These are phyloP conservation scores for Eucalyptus pauciflora DNA, from an alignment of 345 rosid species.

Conservation along the genomic window DNA sequence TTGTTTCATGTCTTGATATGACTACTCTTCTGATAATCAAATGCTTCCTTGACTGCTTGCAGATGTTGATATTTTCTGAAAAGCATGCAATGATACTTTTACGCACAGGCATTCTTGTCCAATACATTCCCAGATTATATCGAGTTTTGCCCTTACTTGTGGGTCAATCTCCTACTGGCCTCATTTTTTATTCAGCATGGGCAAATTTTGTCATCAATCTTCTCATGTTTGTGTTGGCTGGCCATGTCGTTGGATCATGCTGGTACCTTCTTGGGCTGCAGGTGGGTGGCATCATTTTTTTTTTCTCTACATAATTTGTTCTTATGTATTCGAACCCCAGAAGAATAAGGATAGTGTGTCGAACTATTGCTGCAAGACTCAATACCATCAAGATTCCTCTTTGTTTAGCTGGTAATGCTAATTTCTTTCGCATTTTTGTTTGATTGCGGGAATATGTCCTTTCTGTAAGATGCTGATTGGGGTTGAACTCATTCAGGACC, in stretches of 20 bases:
- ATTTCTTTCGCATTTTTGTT: no score
- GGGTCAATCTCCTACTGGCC: slow-evolving; percentile 60
- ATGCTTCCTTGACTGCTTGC: neutral
- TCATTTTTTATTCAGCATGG: slow-evolving; percentile 80
- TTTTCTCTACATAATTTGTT: neutral
- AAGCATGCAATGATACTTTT: slow-evolving; percentile 31
- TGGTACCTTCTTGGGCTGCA: slow-evolving; percentile 88
- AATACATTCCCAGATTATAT: slow-evolving; percentile 60
- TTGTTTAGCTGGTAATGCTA: neutral
- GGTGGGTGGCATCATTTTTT: slow-evolving; percentile 12
- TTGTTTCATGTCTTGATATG: neutral
- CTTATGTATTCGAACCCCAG: neutral
- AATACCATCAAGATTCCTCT: neutral
- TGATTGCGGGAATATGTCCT: no score
- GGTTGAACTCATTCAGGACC: no score
- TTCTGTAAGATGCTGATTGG: no score
- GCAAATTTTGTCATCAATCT: slow-evolving; percentile 77
- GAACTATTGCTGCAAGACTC: neutral
- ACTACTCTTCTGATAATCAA: neutral
- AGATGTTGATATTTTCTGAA: slow-evolving; percentile 60
- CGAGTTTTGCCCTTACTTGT: slow-evolving; percentile 61
- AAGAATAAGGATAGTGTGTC: neutral
- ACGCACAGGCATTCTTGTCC: slow-evolving; percentile 46
- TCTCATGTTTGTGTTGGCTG: slow-evolving; percentile 57
- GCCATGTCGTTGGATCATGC: slow-evolving; percentile 71